A percentile compares a stretch with the other conserved stretches of the same genome.
phyloP scores from a whole-genome alignment of 495 filamentous ascomycete genomes.

The Tetracladium marchalianum region DNA sequence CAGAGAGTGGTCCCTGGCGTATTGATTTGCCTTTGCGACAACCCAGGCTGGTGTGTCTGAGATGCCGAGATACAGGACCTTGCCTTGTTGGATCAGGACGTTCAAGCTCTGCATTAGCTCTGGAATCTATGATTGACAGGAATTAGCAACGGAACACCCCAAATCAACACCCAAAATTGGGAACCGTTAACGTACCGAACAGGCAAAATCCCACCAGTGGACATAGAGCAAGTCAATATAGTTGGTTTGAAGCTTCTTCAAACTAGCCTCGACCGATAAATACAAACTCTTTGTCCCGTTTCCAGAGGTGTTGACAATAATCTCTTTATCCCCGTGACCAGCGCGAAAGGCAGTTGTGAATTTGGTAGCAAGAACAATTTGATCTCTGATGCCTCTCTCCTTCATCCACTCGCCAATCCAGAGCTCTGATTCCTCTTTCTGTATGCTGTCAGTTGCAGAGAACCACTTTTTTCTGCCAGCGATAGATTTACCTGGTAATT shows the following conservation, averaged over 20 bases:
- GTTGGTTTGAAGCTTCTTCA: slow-evolving; percentile 51
- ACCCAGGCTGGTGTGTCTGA: slow-evolving; percentile 65
- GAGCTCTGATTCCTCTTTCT: slow-evolving; percentile 54
- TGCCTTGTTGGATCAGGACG: slow-evolving; percentile 44
- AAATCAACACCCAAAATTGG: neutral
- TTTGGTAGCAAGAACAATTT: slow-evolving; percentile 66
- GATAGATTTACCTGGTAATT: slow-evolving; percentile 11
- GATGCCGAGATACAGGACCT: slow-evolving; percentile 63
- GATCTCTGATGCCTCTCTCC: slow-evolving; percentile 34
- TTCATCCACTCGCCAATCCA: slow-evolving; percentile 77
- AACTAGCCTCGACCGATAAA: slow-evolving; percentile 37
- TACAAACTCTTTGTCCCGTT: slow-evolving; percentile 51
- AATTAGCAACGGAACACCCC: slow-evolving; percentile 23
- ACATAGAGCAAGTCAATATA: slow-evolving; percentile 58
- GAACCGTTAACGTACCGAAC: slow-evolving; percentile 3
- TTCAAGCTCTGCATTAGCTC: slow-evolving; percentile 65
- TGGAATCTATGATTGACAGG: slow-evolving; percentile 29
- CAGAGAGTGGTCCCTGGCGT: slow-evolving; percentile 54
- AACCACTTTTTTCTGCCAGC: neutral
- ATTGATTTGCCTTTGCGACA: slow-evolving; percentile 56
- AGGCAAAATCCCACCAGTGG: slow-evolving; percentile 55
- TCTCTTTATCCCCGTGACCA: slow-evolving; percentile 27
- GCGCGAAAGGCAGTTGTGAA: slow-evolving; percentile 42
- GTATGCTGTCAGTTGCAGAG: slow-evolving; percentile 47
- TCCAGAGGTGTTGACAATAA: slow-evolving; percentile 47